Base-by-base conservation (phyloP, 768 basidiomycete species). In the Xerocomellus chrysenteron region DNA sequence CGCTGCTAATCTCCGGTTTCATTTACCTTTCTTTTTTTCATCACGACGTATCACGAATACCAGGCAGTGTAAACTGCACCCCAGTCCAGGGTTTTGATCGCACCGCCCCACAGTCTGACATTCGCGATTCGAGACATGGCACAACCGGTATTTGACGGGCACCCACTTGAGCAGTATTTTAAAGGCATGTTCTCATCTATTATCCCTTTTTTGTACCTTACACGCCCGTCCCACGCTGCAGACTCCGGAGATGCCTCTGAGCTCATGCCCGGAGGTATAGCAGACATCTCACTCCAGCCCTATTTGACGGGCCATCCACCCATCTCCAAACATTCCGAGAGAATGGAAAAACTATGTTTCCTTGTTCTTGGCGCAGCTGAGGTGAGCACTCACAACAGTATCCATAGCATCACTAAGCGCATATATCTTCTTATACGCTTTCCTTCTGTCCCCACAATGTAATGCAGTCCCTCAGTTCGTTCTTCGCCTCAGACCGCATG, bases 61-160 rank as follows among this genome's bases (percentile, higher is more conserved):
- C 36, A 40, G 54, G 60, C 67, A 51, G 67, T 66, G 67, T 39
- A 44, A 62, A 62, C 64, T 48, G 62, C 65, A 52, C 47, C 47
- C 43, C 24, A 3, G 37, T 45, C 55, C 39, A 21, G 21, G 21
- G 21, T 21, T 21, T 21, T 35, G 57, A 69, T 65, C 57, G 52
- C 53, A 39, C 40, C 36, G 32, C n/a, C 7, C 39, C 47, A 45
- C 53, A 54, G n/a, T 17, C 47, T 17, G 28, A 26, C 42, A 26
- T 36, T 52, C 50, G 35, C 45, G 50, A 50, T 49, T 48, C 35
- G 39, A 54, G 43, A 40, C 45, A 91, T 91, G 89, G 89, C 89
- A 36, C 86, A 90, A 76, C 79, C 89, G 55, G 69, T 90, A 58
- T 89, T 88, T 72, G 85, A 89, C 61, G 83, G 88, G 58, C 87